Evolutionary conservation across 306 rosid genomes (phyloP), one percentile per base, ranked within the genome.

Genomic region (Styphnolobium japonicum): DNA sequence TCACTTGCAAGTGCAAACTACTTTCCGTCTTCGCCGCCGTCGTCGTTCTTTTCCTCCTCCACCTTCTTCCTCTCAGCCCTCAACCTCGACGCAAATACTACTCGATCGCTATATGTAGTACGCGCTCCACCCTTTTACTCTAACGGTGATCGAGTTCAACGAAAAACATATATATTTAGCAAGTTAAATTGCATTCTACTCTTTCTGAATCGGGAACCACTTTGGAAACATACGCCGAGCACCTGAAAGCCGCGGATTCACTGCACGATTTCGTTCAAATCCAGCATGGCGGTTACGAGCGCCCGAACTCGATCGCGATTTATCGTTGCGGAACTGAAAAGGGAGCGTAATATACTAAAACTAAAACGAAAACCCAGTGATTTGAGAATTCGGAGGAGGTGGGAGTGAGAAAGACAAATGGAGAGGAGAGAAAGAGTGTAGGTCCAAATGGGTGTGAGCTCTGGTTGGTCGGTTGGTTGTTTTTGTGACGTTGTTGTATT

Each of bases 1-100:
- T 68, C 84, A 82, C 88, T 83, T 83, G 82, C 78, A 31, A 74
- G 56, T 52, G 75, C 21, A 5, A 67, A 66, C 37, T 48, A 48
- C 46, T 77, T 67, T 85, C 78, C 67, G 56, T 66, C 53, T 23
- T 82, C 57, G 10, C 52, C 15, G 48, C 25, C 23, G 42, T 23
- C 48, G 31, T n/a, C 46, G 43, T 27, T 34, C 7, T 1, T 52
- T 5, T 19, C 34, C 62, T 42, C 7, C 22, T 45, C 34, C 73
- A 27, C 25, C 21, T 15, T 22, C 53, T 42, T 31, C 33, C 2
- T 10, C 34, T 49, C 62, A 23, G n/a, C 42, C 6, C 4, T 7
- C 25, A 27, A 57, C 21, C 78, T 43, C 29, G 23, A 15, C 14
- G 39, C n/a, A 34, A 39, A 21, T 10, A 65, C 6, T 27, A 1